Evolutionary conservation across 176 grass and related monocot species (phyloP), one percentile per base, ranked within the genome.

Genomic region (Bonia amplexicaulis): DNA sequence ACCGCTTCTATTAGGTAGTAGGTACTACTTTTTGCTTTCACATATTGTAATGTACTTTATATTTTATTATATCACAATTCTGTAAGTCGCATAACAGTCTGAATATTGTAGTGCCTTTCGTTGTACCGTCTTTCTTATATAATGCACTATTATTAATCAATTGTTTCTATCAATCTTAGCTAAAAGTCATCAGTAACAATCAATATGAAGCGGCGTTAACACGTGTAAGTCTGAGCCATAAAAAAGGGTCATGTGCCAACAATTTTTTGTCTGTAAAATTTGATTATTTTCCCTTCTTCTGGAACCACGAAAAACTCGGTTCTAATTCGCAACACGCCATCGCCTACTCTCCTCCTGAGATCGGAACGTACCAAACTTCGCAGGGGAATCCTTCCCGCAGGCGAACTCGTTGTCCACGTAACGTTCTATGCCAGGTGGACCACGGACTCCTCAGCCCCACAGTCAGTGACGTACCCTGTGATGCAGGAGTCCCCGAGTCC

Each of bases 401-500:
- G 17, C 39, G 12, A 31, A 8, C 67, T 53, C 44, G 20, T 19
- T 37, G 20, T 52, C 47, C 66, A 72, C 66, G 42, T 27, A 15
- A 31, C 44, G 1, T 52, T 85, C 82, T 0, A 67, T 71, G 71
- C 0, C 82, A 49, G 9, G 60, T 54, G 87, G 29, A 16, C 29
- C 41, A 14, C 6, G 0, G 7, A 0, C 2, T 0, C 0, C 1
- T 0, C 0, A 62, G 70, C 0, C 77, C 88, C 48, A 0, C 5
- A 1, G 29, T 81, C 77, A 71, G 70, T 20, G 6, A 54, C 17
- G 16, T 2, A 74, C 0, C 0, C 3, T 6, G 42, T 84, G 76
- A 68, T 51, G 40, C 49, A 2, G 2, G 0, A 19, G 46, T 20
- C 7, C 2, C 48, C 26, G 60, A 63, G 17, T 10, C 47, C 39